Conservation (phyloP, 495 filamentous ascomycete genomes). For the Penicillium bialowiezense region DNA sequence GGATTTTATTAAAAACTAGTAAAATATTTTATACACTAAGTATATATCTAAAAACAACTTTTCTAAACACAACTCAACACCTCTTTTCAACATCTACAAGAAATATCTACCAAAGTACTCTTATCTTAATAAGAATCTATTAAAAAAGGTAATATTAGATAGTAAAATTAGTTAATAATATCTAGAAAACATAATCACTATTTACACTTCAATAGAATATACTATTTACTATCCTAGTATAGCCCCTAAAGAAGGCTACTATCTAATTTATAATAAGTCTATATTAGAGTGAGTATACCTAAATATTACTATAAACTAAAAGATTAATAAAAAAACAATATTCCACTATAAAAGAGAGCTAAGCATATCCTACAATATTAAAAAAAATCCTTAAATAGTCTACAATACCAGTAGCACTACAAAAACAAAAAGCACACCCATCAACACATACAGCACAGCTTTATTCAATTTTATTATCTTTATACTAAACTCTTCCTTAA, state of each 20-base stretch:
- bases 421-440: constrained; percentile 22
- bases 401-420: constrained; percentile 21
- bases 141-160: constrained; percentile 14
- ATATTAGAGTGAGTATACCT: constrained; percentile 7
- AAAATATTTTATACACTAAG: too few relatives aligned
- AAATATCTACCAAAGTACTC: constrained; percentile 14
- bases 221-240: constrained; percentile 16
- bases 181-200: constrained; percentile 16
- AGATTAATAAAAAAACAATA: constrained; percentile 8
- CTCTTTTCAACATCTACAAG: too few relatives aligned
- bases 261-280: constrained; percentile 7
- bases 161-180: constrained; percentile 14
- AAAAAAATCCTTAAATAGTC: constrained; percentile 13
- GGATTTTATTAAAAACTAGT: constrained; percentile 18
- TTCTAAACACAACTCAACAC: constrained; percentile 15
- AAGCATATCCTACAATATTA: constrained; percentile 24
- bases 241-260: constrained; percentile 7
- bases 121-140: constrained; percentile 11
- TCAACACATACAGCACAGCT: constrained; percentile 11
- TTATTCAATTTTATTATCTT: constrained; percentile 20
- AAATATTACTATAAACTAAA: background rate
- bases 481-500: constrained; percentile 7
- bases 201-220: constrained; percentile 14
- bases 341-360: constrained; percentile 7
- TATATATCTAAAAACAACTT: too few relatives aligned